Evolutionary conservation across 2,329 filamentous ascomycete genomes (phyloP).

Genomic region (Colletotrichum simmondsii): DNA sequence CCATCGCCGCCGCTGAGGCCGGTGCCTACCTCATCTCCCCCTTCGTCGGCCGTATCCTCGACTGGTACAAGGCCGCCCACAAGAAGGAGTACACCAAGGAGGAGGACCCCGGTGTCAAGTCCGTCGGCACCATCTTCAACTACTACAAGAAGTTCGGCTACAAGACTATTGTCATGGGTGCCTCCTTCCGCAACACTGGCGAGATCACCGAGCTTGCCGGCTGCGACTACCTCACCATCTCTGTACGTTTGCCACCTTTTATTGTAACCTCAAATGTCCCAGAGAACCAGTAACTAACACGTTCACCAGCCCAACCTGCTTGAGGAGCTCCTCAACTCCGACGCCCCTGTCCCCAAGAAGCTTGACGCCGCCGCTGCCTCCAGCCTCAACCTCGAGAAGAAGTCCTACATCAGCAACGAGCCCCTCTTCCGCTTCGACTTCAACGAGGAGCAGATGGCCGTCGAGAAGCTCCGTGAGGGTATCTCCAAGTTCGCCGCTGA

Average conservation of each 20-base stretch:
- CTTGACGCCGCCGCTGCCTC: slow-evolving; percentile 77
- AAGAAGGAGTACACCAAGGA: slow-evolving; percentile 93
- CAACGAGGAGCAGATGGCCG: slow-evolving; percentile 99
- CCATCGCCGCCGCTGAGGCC: slow-evolving; percentile 95
- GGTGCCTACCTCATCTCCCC: slow-evolving; percentile 97
- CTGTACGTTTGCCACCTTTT: slow-evolving; percentile 65
- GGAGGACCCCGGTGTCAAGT: slow-evolving; percentile 96
- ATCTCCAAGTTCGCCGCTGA: slow-evolving; percentile 99
- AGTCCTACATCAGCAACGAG: slow-evolving; percentile 91
- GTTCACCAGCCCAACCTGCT: slow-evolving; percentile 83
- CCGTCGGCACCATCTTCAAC: slow-evolving; percentile 95
- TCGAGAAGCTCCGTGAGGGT: slow-evolving; percentile 98
- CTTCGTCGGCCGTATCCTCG: slow-evolving; percentile 98
- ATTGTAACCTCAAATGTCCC: no score
- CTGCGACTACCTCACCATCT: slow-evolving; percentile 99
- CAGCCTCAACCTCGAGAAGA: slow-evolving; percentile 83
- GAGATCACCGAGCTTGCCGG: slow-evolving; percentile 99
- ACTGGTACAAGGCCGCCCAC: slow-evolving; percentile 97
- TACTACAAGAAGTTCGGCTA: slow-evolving; percentile 99
- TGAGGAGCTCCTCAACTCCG: slow-evolving; percentile 91
- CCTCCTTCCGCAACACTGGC: slow-evolving; percentile 94
- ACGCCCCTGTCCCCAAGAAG: slow-evolving; percentile 88
- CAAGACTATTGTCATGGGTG: slow-evolving; percentile 99
- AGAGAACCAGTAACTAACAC: slow-evolving; percentile 1
- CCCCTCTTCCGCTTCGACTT: slow-evolving; percentile 95